Base-by-base conservation (phyloP, 2,329 filamentous ascomycete genomes). In the Hypocreales sp. region DNA sequence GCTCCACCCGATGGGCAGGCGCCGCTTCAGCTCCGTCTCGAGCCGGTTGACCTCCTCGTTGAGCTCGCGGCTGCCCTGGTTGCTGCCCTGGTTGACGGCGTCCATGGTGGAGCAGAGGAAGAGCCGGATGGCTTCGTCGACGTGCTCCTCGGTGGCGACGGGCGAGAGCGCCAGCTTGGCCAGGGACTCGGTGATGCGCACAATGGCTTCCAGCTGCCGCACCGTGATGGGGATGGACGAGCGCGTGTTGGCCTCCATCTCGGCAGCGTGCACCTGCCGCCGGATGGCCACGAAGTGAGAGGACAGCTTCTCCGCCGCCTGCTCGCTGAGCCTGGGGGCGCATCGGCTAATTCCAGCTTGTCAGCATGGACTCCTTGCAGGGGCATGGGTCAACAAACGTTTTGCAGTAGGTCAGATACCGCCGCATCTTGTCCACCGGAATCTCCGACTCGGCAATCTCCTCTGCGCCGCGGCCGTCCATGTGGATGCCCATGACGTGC, bases 31-130 rank as follows among this genome's bases (percentile, higher is more conserved):
- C 58, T 95, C 90, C 11, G 83, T 73, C 55, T 95, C 90, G 5
- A 95, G 71, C 41, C 82, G 83, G 38, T 67, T 65, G 5, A 82
- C 80, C 50, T 95, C 90, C 27, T 93, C 83, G 53, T 92, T 87
- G 30, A 95, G 61, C 54, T 95, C 87, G 35, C 82, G 78, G 45
- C 76, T 84, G 20, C 81, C 82, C 40, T 80, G 72, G 36, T 77
- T 80, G 39, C 79, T 77, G 33, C 86, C 87, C 44, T 92, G 83
- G 33, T 82, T 87, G 31, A 95, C 84, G 7, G 90, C 90, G 46
- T 98, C 87, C 90, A 98, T 95, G 31, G 90, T 98, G 4, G 78
- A 86, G 38, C 86, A 90, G 17, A 98, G 61, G 74, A 98, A 98
- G 11, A 98, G 68, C 0, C 90, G 78, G 43, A 98, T 98, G 3